These are phyloP conservation scores for Kurtzmaniella quercitrusa DNA, from an alignment of 1,139 yeast genomes.

Conservation along the genomic window DNA sequence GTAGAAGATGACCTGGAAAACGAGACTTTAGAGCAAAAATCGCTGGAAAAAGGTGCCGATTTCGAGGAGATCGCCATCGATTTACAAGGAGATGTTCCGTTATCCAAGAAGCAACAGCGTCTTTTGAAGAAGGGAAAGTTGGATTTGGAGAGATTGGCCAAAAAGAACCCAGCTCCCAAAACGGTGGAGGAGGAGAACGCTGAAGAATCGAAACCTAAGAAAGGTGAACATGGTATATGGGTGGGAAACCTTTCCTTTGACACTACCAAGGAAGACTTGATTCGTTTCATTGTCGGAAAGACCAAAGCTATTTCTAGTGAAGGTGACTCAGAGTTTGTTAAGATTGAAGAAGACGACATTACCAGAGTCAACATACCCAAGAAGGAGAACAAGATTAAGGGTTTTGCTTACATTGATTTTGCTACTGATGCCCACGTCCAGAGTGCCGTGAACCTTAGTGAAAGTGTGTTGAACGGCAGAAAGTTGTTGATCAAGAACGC, in stretches of 20 bases:
- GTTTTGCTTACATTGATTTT: constrained; percentile 91
- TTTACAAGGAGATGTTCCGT: constrained; percentile 69
- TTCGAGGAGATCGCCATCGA: constrained; percentile 75
- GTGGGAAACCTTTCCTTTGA: constrained; percentile 88
- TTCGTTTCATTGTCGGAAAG: constrained; percentile 59
- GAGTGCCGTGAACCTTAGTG: constrained; percentile 67
- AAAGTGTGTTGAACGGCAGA: constrained; percentile 73
- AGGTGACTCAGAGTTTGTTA: constrained; percentile 31
- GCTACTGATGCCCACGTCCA: constrained; percentile 56
- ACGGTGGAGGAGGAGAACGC: constrained; percentile 25
- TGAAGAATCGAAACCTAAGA: constrained; percentile 26
- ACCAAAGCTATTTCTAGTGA: constrained; percentile 31
- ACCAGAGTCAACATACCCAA: constrained; percentile 65
- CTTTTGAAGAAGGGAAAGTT: constrained; percentile 75
- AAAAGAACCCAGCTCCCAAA: constrained; percentile 45
- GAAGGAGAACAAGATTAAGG: constrained; percentile 62
- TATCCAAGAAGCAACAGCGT: constrained; percentile 90
- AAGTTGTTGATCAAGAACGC: constrained; percentile 81
- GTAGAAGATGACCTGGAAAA: constrained; percentile 12
- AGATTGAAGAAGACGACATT: constrained; percentile 46
- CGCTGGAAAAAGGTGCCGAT: constrained; percentile 15
- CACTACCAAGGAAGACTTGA: constrained; percentile 72
- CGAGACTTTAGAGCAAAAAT: constrained; percentile 7
- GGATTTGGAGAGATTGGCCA: constrained; percentile 52
- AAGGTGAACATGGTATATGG: constrained; percentile 79